Conservation (phyloP, 345 rosid genomes). For the Acer saccharum region DNA sequence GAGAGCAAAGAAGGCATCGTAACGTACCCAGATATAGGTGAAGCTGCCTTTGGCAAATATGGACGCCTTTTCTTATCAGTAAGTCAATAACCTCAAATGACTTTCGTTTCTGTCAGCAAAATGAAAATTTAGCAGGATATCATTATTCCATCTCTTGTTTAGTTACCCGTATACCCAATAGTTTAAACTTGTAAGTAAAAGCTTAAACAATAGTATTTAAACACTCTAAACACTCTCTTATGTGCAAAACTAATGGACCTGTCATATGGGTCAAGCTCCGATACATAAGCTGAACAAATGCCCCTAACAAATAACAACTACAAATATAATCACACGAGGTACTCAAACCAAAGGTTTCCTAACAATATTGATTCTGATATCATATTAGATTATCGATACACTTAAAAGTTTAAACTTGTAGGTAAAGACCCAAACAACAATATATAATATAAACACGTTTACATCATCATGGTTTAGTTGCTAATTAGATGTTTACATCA, state of each 20-base stretch:
- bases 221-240: background rate
- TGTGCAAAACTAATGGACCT: background rate
- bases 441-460: background rate
- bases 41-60: conserved; percentile 91
- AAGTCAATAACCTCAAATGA: conserved; percentile 31
- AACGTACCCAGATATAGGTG: conserved; percentile 89
- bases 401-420: background rate
- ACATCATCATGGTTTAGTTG: background rate
- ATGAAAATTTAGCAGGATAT: background rate
- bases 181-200: background rate
- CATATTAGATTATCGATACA: background rate
- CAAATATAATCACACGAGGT: background rate
- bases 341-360: background rate
- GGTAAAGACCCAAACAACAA: background rate
- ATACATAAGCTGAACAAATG: background rate
- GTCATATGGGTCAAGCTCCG: background rate
- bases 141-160: background rate
- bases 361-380: background rate
- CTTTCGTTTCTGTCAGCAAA: background rate
- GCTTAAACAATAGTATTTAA: background rate
- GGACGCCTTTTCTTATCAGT: conserved; percentile 85
- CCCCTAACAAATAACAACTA: background rate
- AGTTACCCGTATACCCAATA: background rate
- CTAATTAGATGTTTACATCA: background rate
- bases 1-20: conserved; percentile 71